phyloP scores from a whole-genome alignment of 2,329 filamentous ascomycete genomes.

The Tolypocladium capitatum region DNA sequence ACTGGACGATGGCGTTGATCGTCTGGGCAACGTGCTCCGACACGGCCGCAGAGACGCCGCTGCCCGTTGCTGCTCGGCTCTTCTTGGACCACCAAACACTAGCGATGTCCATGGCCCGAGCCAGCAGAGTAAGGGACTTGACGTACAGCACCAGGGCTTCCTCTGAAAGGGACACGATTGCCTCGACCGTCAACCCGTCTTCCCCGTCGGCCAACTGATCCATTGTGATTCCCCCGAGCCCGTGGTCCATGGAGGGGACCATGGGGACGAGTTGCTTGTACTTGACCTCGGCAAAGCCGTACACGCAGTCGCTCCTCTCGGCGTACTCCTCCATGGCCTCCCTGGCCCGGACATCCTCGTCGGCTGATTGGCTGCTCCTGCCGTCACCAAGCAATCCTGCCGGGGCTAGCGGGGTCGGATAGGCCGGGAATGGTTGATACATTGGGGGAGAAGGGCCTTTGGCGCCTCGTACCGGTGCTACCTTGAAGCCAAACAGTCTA shows the following conservation, averaged over 20 bases:
- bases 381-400: constrained; percentile 55
- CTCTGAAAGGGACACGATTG: constrained; percentile 75
- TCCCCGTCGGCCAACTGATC: constrained; percentile 46
- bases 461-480: constrained; percentile 48
- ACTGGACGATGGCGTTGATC: constrained; percentile 90
- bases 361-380: constrained; percentile 39
- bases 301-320: constrained; percentile 88
- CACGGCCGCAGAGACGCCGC: constrained; percentile 23
- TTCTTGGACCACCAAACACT: constrained; percentile 82
- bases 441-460: constrained; percentile 61
- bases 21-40: constrained; percentile 46
- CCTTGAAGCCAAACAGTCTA: constrained; percentile 58
- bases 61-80: constrained; percentile 47
- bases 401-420: constrained; percentile 53
- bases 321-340: constrained; percentile 84
- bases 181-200: constrained; percentile 72
- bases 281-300: constrained; percentile 95
- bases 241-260: constrained; percentile 63
- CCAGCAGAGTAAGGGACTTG: constrained; percentile 79
- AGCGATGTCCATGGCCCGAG: constrained; percentile 91
- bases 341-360: constrained; percentile 69
- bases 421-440: constrained; percentile 73
- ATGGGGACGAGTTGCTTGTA: constrained; percentile 92
- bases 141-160: constrained; percentile 94
- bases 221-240: constrained; percentile 47